These are phyloP conservation scores for Ascochyta clinopodiicola DNA, from an alignment of 2,329 filamentous ascomycete genomes.

Conservation along the genomic window DNA sequence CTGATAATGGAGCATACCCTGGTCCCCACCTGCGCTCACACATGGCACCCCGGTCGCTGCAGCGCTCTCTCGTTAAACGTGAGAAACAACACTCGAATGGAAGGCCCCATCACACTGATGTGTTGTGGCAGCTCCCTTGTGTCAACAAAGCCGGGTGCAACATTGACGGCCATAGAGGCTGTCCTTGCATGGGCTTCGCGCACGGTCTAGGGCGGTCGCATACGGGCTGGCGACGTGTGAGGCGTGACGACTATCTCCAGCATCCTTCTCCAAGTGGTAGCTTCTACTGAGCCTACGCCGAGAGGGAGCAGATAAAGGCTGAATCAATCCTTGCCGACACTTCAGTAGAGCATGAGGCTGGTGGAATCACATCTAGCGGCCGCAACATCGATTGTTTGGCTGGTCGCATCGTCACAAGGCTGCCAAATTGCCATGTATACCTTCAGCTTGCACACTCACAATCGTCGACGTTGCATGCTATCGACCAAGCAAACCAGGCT, in stretches of 20 bases:
- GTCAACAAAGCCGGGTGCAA: conserved; percentile 39
- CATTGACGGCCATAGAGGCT: conserved; percentile 29
- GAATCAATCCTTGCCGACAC: conserved; percentile 1
- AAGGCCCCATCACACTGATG: conserved; percentile 19
- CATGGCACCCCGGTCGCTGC: conserved; percentile 46
- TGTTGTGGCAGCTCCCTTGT: conserved; percentile 22
- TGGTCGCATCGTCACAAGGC: conserved; percentile 3
- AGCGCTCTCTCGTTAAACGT: conserved; percentile 24
- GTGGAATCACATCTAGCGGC: neutral
- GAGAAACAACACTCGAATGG: conserved; percentile 17
- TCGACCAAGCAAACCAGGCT: conserved; percentile 15
- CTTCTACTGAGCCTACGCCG: conserved; percentile 6
- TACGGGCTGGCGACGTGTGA: conserved; percentile 19
- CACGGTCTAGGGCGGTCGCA: conserved; percentile 19
- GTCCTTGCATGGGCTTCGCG: conserved; percentile 36
- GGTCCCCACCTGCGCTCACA: conserved; percentile 32
- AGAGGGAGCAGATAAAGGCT: conserved; percentile 12
- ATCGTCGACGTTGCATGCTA: conserved; percentile 17
- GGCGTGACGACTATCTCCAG: conserved; percentile 23
- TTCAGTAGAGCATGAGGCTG: neutral
- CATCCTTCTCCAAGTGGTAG: conserved; percentile 7
- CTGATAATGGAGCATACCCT: conserved; percentile 24
- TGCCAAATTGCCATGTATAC: conserved; percentile 2
- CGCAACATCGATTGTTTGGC: neutral
- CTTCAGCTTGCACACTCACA: conserved; percentile 5